phyloP scores from a whole-genome alignment of 2,329 filamentous ascomycete species.

The Botryotinia calthae region DNA sequence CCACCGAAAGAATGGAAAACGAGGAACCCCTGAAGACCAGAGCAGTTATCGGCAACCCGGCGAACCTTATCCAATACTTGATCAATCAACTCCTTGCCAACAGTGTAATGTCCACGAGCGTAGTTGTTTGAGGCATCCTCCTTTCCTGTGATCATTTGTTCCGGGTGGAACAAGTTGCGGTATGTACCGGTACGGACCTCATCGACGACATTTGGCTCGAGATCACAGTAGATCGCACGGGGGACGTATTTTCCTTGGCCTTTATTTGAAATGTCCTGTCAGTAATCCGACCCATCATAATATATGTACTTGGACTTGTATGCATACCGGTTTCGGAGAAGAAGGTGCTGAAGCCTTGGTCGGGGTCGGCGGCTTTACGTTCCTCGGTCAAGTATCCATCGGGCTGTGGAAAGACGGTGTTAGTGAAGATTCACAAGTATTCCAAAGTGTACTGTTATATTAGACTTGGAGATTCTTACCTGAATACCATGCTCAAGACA shows the following conservation, averaged over 20 bases:
- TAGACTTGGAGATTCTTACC: conserved; percentile 56
- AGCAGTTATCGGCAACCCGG: conserved; percentile 64
- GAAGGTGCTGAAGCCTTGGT: conserved; percentile 99
- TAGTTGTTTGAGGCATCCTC: conserved; percentile 71
- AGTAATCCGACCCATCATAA: conserved; percentile 31
- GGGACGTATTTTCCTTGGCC: conserved; percentile 91
- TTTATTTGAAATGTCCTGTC: conserved; percentile 42
- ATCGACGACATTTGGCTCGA: conserved; percentile 66
- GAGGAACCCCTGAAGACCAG: conserved; percentile 63
- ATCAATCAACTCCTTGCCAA: conserved; percentile 65
- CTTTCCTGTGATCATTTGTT: conserved; percentile 64
- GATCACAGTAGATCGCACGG: conserved; percentile 64
- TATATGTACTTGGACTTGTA: conserved; percentile 24
- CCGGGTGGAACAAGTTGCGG: conserved; percentile 63
- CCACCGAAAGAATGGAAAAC: conserved; percentile 69
- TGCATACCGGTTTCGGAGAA: conserved; percentile 96
- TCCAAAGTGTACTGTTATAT: not conserved
- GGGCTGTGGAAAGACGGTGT: conserved; percentile 58
- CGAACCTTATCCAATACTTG: conserved; percentile 62
- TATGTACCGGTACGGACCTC: conserved; percentile 64
- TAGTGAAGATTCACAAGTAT: conserved; percentile 30
- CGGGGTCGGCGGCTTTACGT: conserved; percentile 87
- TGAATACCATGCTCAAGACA: conserved; percentile 99
- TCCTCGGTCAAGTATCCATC: conserved; percentile 99
- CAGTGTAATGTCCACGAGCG: conserved; percentile 66